Evolutionary conservation across 106 monocot species (phyloP).

Genomic region (Vanilla planifolia): DNA sequence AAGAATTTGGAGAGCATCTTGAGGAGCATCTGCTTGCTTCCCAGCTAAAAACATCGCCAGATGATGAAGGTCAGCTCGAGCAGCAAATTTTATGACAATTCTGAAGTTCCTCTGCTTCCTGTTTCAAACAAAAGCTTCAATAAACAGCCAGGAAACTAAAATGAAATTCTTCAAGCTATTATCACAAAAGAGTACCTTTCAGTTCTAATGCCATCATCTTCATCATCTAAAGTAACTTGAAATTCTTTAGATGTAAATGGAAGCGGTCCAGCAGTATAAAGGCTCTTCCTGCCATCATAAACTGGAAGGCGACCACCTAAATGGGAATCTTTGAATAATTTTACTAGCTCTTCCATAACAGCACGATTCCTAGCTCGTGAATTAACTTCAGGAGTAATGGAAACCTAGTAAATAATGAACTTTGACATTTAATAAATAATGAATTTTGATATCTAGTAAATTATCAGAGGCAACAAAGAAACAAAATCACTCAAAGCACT

Average conservation of each 20-base stretch:
- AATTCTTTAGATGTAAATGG: conserved; percentile 75
- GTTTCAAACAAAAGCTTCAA: conserved; percentile 8
- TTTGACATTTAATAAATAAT: neutral
- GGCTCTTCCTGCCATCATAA: conserved; percentile 92
- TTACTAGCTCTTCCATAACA: conserved; percentile 76
- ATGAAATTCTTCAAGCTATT: no score
- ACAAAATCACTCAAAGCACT: no score
- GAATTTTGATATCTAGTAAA: neutral
- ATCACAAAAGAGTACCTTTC: conserved; percentile 47
- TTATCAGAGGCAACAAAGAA: neutral
- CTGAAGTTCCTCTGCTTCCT: conserved; percentile 24
- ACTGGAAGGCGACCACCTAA: conserved; percentile 83
- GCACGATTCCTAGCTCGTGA: conserved; percentile 80
- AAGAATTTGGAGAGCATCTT: conserved; percentile 54
- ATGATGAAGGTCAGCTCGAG: conserved; percentile 32
- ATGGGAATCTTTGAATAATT: conserved; percentile 40
- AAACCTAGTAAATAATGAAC: conserved; percentile 36
- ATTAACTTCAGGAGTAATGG: conserved; percentile 74
- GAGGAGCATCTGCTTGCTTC: conserved; percentile 32
- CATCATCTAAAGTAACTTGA: conserved; percentile 59
- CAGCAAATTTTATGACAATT: conserved; percentile 40
- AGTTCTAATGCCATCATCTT: conserved; percentile 45
- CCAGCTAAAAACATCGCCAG: conserved; percentile 33
- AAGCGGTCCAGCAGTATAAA: conserved; percentile 81
- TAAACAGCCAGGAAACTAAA: no score